Evolutionary conservation across 345 rosid species (phyloP).

Genomic region (Ailanthus altissimus): DNA sequence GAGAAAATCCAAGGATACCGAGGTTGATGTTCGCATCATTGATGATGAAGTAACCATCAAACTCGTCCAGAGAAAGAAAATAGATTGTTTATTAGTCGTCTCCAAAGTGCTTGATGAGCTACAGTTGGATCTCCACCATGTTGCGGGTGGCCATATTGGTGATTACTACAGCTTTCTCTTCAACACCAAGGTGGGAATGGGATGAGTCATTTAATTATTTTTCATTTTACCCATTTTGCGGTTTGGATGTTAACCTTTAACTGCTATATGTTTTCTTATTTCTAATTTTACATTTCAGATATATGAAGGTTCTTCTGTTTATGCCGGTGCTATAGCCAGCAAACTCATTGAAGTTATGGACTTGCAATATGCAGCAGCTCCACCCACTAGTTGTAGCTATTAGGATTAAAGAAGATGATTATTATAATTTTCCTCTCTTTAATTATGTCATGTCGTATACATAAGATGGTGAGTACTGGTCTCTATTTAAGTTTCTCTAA

Average conservation of each 20-base stretch:
- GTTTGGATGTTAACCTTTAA: too few relatives aligned
- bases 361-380: slow-evolving; percentile 51
- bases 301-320: slow-evolving; percentile 41
- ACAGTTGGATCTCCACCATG: slow-evolving; percentile 78
- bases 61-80: slow-evolving; percentile 76
- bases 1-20: slow-evolving; percentile 80
- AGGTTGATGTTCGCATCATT: slow-evolving; percentile 81
- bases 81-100: slow-evolving; percentile 71
- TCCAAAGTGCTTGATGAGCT: slow-evolving; percentile 79
- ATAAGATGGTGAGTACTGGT: not conserved
- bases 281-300: slow-evolving; percentile 32
- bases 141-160: slow-evolving; percentile 87
- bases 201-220: too few relatives aligned
- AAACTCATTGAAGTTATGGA: slow-evolving; percentile 74
- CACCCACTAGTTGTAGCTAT: slow-evolving; percentile 33
- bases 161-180: slow-evolving; percentile 76
- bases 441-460: not conserved
- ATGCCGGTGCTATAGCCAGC: slow-evolving; percentile 76
- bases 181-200: slow-evolving; percentile 84
- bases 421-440: not conserved
- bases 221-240: not conserved
- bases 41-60: slow-evolving; percentile 89
- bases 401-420: not conserved
- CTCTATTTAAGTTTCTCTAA: too few relatives aligned
- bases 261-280: too few relatives aligned